Percentiles rank a stretch among this genome's conserved stretches.
These are phyloP conservation scores for Pelargonium fulgidum DNA, from an alignment of 441 rosid genomes.

Conservation along the genomic window DNA sequence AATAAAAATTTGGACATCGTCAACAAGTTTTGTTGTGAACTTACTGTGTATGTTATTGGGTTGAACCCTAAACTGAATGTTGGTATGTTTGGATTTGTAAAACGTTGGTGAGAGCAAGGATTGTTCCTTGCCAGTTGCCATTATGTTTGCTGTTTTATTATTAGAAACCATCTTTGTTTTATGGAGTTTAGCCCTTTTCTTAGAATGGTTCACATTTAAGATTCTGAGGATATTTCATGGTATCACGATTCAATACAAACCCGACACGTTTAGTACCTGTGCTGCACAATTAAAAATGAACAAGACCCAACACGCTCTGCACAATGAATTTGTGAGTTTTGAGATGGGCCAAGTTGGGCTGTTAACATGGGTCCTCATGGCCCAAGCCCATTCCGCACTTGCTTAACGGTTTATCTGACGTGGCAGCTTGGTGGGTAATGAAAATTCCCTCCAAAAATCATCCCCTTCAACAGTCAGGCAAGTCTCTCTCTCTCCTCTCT, in stretches of 20 bases:
- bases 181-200: too few species aligned
- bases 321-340: too few species aligned
- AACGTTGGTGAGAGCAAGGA: background rate
- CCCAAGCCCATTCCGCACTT: background rate
- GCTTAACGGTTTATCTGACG: background rate
- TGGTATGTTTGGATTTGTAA: background rate
- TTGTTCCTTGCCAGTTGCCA: background rate
- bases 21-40: background rate
- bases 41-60: background rate
- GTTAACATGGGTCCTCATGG: background rate
- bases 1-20: background rate
- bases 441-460: background rate
- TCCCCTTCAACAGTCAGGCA: background rate
- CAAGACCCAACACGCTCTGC: too few species aligned
- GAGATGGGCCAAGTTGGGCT: background rate
- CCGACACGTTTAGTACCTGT: too few species aligned
- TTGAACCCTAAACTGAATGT: constrained; percentile 1
- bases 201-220: too few species aligned
- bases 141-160: background rate
- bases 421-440: background rate
- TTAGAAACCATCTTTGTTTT: background rate
- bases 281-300: too few species aligned
- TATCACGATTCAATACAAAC: too few species aligned
- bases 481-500: background rate
- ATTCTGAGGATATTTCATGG: constrained; percentile 20